Evolutionary conservation across 1,139 yeast species (phyloP).

Genomic region (Debaryomyces udenii): DNA sequence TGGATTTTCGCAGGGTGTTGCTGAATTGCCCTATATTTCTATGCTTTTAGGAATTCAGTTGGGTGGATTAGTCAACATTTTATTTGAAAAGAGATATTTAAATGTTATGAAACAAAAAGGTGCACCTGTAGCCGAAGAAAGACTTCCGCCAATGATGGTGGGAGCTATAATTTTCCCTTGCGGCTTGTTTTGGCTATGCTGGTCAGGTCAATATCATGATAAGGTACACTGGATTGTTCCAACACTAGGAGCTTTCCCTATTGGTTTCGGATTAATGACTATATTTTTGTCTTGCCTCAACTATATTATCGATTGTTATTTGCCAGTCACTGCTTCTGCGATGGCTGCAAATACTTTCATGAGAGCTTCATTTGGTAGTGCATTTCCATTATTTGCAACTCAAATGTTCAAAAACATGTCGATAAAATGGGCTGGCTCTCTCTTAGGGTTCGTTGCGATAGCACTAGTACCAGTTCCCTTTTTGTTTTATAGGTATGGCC

Average conservation of each 20-base stretch:
- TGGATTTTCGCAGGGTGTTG: slow-evolving; percentile 53
- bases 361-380: slow-evolving; percentile 61
- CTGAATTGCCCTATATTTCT: slow-evolving; percentile 64
- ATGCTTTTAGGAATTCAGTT: slow-evolving; percentile 62
- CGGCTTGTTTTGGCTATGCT: slow-evolving; percentile 83
- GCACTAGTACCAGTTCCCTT: slow-evolving; percentile 73
- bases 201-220: slow-evolving; percentile 77
- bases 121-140: slow-evolving; percentile 76
- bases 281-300: slow-evolving; percentile 79
- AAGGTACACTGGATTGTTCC: slow-evolving; percentile 86
- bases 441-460: slow-evolving; percentile 69
- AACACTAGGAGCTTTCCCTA: slow-evolving; percentile 66
- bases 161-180: slow-evolving; percentile 72
- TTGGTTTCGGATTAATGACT: slow-evolving; percentile 75
- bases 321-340: slow-evolving; percentile 54
- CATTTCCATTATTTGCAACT: slow-evolving; percentile 52
- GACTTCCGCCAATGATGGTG: slow-evolving; percentile 72
- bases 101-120: slow-evolving; percentile 40
- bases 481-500: slow-evolving; percentile 68
- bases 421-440: slow-evolving; percentile 80
- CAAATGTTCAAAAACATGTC: slow-evolving; percentile 80
- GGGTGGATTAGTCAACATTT: slow-evolving; percentile 50
- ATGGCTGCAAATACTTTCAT: slow-evolving; percentile 83
- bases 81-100: slow-evolving; percentile 31
- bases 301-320: slow-evolving; percentile 79